A percentile compares a stretch with the other conserved stretches of the same genome.
Conservation (phyloP, 2,329 filamentous ascomycete genomes). For the Chaetomiaceae sp. region DNA sequence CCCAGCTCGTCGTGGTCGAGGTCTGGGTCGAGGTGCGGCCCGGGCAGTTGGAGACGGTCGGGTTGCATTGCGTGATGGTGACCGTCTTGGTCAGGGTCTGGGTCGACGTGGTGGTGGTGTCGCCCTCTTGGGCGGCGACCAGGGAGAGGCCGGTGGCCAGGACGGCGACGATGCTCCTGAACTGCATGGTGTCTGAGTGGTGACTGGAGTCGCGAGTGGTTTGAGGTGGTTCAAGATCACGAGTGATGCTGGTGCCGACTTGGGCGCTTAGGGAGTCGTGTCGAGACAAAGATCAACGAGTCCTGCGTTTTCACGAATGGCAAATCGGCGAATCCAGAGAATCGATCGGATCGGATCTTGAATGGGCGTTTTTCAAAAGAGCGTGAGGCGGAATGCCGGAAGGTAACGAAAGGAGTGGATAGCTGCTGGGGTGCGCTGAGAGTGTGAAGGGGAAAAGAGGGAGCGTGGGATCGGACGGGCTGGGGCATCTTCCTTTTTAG, state of each 20-base stretch:
- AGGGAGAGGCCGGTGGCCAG: constrained; percentile 39
- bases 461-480: constrained; percentile 9
- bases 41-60: constrained; percentile 42
- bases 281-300: constrained; percentile 11
- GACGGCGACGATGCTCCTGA: constrained; percentile 40
- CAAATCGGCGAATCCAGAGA: constrained; percentile 5
- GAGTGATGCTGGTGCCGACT: neutral
- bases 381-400: constrained; percentile 27
- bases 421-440: constrained; percentile 22
- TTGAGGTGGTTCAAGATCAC: constrained; percentile 1
- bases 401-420: constrained; percentile 26
- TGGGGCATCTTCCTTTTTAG: constrained; percentile 23
- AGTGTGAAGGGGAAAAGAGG: constrained; percentile 11
- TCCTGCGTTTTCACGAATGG: constrained; percentile 17
- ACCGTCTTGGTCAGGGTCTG: constrained; percentile 41
- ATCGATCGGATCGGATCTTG: constrained; percentile 13
- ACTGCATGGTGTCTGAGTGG: constrained; percentile 40
- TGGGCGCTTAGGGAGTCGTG: neutral
- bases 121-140: constrained; percentile 32
- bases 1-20: constrained; percentile 25
- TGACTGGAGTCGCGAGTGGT: neutral
- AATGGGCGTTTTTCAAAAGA: constrained; percentile 21
- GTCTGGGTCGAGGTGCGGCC: constrained; percentile 30
- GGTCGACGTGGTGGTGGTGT: constrained; percentile 45
- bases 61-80: constrained; percentile 47